phyloP scores from a whole-genome alignment of 768 basidiomycete genomes.

The Podaxis pistillaris region DNA sequence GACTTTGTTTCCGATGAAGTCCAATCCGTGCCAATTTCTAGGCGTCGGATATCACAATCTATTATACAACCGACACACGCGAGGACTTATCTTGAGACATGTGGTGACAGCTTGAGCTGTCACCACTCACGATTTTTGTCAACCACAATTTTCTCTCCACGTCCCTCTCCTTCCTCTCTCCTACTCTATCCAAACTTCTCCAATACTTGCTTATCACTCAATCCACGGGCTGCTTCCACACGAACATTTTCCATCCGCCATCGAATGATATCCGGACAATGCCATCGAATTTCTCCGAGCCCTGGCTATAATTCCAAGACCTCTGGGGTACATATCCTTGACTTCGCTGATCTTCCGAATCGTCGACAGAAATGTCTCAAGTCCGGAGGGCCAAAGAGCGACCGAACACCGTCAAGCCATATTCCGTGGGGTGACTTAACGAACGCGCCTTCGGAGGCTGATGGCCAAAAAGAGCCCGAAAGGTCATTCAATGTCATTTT shows the following conservation, averaged over 20 bases:
- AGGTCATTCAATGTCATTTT: not conserved
- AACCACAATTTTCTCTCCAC: not conserved
- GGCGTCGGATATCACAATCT: not conserved
- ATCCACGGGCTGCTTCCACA: not conserved
- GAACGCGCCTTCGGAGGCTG: not conserved
- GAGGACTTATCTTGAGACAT: not conserved
- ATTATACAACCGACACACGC: not conserved
- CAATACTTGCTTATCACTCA: not conserved
- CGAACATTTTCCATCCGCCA: not conserved
- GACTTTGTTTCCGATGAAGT: too few species aligned
- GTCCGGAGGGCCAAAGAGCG: slow-evolving; percentile 3
- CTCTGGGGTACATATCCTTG: not conserved
- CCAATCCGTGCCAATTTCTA: not conserved
- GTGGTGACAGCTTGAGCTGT: not conserved
- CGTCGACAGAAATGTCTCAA: not conserved
- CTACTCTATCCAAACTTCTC: not conserved
- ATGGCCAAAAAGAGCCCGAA: not conserved
- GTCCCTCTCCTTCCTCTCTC: not conserved
- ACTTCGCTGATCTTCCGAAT: too few species aligned
- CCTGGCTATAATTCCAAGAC: not conserved
- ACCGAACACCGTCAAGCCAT: slow-evolving; percentile 6
- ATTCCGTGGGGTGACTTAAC: slow-evolving; percentile 1
- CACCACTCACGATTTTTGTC: not conserved
- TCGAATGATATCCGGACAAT: not conserved
- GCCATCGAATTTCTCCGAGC: not conserved